These are phyloP conservation scores for Sedum album DNA, from an alignment of 164 flowering plant genomes.

Conservation along the genomic window DNA sequence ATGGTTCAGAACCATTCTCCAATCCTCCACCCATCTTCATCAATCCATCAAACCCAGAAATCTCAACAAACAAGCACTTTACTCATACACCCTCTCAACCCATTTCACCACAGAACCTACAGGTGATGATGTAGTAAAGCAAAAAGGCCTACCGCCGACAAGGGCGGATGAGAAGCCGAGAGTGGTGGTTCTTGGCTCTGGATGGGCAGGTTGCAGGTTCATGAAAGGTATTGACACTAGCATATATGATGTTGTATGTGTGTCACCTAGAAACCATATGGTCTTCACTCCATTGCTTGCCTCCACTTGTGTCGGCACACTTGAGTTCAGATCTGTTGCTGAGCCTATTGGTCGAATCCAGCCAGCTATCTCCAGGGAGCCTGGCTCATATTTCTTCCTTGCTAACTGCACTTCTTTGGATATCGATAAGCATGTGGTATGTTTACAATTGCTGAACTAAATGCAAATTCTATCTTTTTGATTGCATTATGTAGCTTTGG, in stretches of 20 bases:
- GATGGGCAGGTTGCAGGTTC: conserved; percentile 92
- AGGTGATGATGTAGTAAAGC: not conserved
- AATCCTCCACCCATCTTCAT: conserved; percentile 14
- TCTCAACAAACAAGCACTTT: conserved; percentile 11
- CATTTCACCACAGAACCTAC: conserved; percentile 24
- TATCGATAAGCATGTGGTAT: conserved; percentile 50
- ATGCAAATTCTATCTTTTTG: not conserved
- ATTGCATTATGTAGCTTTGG: not conserved
- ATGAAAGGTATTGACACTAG: conserved; percentile 75
- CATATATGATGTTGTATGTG: conserved; percentile 75
- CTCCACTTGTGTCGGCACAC: conserved; percentile 95
- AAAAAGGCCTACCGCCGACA: conserved; percentile 57
- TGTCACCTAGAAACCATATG: conserved; percentile 96
- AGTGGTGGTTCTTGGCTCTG: conserved; percentile 82
- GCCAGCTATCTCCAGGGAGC: conserved; percentile 68
- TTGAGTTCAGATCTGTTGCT: conserved; percentile 93
- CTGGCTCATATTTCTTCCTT: conserved; percentile 80
- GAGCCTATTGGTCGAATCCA: conserved; percentile 92
- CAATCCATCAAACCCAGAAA: conserved; percentile 12
- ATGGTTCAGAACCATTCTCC: conserved; percentile 40
- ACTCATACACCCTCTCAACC: conserved; percentile 5
- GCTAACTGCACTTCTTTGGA: conserved; percentile 60
- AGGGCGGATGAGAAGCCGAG: conserved; percentile 71
- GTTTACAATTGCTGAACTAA: not conserved
- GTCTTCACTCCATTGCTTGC: conserved; percentile 93